Evolutionary conservation across 2,329 filamentous ascomycete species (phyloP).

Genomic region (Clonostachys byssicola): DNA sequence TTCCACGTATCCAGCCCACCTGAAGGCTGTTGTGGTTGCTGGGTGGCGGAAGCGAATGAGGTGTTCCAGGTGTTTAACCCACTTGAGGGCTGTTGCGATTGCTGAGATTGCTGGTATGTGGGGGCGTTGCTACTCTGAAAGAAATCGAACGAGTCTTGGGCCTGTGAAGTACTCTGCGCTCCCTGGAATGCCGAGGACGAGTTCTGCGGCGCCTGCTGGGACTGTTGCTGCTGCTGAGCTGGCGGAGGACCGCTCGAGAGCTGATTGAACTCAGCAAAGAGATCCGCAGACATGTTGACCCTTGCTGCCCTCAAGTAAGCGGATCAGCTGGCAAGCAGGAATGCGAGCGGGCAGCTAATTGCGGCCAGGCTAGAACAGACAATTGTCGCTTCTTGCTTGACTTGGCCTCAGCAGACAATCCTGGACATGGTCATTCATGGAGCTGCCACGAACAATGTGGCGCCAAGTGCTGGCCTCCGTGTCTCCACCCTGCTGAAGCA

Average conservation of each 20-base stretch:
- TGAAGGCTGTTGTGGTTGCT: conserved; percentile 9
- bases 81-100: not conserved
- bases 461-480: too few relatives aligned
- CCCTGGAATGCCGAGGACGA: not conserved
- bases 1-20: conserved; percentile 6
- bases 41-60: not conserved
- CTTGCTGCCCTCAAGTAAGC: not conserved
- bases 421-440: too few relatives aligned
- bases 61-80: not conserved
- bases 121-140: not conserved
- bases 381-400: too few relatives aligned
- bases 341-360: too few relatives aligned
- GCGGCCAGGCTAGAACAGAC: too few relatives aligned
- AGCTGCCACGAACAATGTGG: too few relatives aligned
- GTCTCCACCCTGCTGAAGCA: too few relatives aligned
- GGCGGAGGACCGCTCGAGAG: conserved; percentile 28
- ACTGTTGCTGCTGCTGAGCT: not conserved
- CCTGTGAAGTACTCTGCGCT: not conserved
- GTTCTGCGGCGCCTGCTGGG: not conserved
- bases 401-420: too few relatives aligned
- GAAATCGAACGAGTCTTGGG: not conserved
- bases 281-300: conserved; percentile 56
- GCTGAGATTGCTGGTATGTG: not conserved
- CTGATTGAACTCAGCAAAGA: conserved; percentile 59
- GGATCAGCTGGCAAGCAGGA: too few relatives aligned